Evolutionary conservation across 345 rosid species (phyloP), one percentile per base, ranked within the genome.

Genomic region (Ailanthus altissimus): DNA sequence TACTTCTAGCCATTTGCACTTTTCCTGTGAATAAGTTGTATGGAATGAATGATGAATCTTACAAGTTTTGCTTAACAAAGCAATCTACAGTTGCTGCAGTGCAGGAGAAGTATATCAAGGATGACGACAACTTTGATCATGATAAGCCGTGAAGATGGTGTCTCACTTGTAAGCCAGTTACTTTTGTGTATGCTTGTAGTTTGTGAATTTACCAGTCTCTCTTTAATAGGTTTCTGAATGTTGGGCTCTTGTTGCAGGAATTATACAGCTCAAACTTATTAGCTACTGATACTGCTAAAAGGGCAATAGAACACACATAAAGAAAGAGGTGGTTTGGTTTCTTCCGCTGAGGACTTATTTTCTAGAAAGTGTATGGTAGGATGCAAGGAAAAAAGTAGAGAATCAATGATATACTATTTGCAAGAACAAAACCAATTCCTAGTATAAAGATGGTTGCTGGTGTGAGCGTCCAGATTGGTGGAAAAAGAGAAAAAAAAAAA

Each of bases 51-150:
- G 7, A 57, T 15, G 9, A 49, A 15, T 28, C 14, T 0, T 16
- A 40, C 32, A 65, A 68, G 65, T 70, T 84, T 86, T 81, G 77
- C 91, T 90, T 87, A 75, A 86, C 90, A 54, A 78, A 78, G 73
- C 75, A 73, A 65, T 63, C 73, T 77, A 91, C 89, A 77, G 86
- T 79, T 40, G 95, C 93, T 65, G 87, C 87, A 53, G 93, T 91
- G 77, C 95, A 91, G 82, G 95, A 91, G 81, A 89, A 91, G 78
- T 85, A 89, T 85, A 83, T 88, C 75, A 86, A 89, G 78, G 90
- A 84, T 57, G 89, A 83, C 20, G 86, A 82, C 13, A 38, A 72
- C 59, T 64, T 72, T 8, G 83, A 77, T 62, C 1, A 60, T 0
- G 75, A 53, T 15, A 58, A 32, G 47, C 38, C 54, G 72, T 38